Conservation (phyloP, 371 early-diverging fungal genomes). For the Mortierella sp. region DNA sequence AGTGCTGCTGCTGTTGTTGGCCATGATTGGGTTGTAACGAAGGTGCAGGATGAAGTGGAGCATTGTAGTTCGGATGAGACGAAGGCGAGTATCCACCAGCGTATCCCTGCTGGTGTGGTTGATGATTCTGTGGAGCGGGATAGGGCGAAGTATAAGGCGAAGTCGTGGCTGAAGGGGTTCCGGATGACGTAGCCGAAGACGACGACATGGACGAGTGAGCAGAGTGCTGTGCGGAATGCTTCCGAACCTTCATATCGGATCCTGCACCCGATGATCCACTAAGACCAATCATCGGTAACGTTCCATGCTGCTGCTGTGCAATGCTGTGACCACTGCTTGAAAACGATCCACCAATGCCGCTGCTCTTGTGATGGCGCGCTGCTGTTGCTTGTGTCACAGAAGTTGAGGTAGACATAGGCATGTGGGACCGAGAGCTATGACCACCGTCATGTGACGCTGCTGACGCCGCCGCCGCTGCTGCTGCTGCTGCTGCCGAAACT, state of each 20-base stretch:
- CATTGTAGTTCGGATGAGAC: constrained; percentile 3
- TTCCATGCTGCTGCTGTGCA: too few species aligned
- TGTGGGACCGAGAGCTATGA: constrained; percentile 1
- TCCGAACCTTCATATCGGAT: constrained; percentile 16
- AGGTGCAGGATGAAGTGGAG: constrained; percentile 4
- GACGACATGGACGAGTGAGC: constrained; percentile 29
- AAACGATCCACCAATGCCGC: constrained; percentile 1
- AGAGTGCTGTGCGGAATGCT: constrained; percentile 24
- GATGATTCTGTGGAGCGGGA: constrained; percentile 6
- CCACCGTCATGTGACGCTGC: neutral
- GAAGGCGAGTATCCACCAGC: constrained; percentile 11
- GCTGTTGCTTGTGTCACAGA: constrained; percentile 6
- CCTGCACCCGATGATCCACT: constrained; percentile 10
- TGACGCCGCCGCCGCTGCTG: constrained; percentile 29
- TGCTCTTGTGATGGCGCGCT: constrained; percentile 22
- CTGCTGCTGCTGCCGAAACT: constrained; percentile 47
- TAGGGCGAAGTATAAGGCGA: constrained; percentile 45
- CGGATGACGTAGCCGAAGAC: constrained; percentile 33
- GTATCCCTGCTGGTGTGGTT: neutral
- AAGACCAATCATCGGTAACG: too few species aligned
- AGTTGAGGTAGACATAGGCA: constrained; percentile 10
- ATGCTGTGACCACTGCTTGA: too few species aligned
- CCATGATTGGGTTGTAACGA: neutral
- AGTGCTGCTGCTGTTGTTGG: constrained; percentile 15
- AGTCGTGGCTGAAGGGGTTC: constrained; percentile 32